Evolutionary conservation across 768 basidiomycete species (phyloP).

Genomic region (Mycena albidolilacea): DNA sequence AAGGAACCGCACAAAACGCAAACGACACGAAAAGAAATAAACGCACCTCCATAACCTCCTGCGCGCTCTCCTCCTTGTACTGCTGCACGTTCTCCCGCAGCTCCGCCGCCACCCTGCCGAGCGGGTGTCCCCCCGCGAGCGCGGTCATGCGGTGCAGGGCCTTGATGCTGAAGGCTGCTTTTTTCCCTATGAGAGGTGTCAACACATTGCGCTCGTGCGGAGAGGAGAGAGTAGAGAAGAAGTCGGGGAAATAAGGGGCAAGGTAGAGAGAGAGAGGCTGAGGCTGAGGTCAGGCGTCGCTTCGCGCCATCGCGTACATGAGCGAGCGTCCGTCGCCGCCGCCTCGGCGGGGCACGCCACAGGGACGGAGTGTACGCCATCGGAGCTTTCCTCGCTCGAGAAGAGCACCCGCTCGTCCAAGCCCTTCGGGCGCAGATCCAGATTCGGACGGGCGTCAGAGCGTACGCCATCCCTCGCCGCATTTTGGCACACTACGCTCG

Average conservation of each 20-base stretch:
- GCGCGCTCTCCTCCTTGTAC: slow-evolving; percentile 89
- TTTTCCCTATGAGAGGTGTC: slow-evolving; percentile 73
- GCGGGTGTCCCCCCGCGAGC: slow-evolving; percentile 60
- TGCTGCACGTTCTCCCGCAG: slow-evolving; percentile 73
- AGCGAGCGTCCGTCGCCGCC: no score
- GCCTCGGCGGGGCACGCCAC: no score
- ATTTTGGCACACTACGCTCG: no score
- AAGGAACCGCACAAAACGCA: slow-evolving; percentile 27
- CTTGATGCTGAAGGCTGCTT: slow-evolving; percentile 90
- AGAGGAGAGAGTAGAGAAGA: background rate
- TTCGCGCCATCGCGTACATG: no score
- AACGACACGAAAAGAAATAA: background rate
- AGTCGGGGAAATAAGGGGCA: background rate
- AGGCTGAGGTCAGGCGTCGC: no score
- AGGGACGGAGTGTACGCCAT: no score
- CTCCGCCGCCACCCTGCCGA: slow-evolving; percentile 57
- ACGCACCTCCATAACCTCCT: slow-evolving; percentile 57
- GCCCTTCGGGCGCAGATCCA: no score
- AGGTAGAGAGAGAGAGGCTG: no score
- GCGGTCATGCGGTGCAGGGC: slow-evolving; percentile 88
- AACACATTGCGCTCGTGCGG: background rate
- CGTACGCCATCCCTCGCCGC: no score
- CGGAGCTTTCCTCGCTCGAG: no score
- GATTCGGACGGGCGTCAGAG: no score
- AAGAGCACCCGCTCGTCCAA: no score